A percentile compares a stretch with the other conserved stretches of the same genome.
These are phyloP conservation scores for Aspergillus carbonarius DNA, from an alignment of 2,329 filamentous ascomycete species.

Conservation along the genomic window DNA sequence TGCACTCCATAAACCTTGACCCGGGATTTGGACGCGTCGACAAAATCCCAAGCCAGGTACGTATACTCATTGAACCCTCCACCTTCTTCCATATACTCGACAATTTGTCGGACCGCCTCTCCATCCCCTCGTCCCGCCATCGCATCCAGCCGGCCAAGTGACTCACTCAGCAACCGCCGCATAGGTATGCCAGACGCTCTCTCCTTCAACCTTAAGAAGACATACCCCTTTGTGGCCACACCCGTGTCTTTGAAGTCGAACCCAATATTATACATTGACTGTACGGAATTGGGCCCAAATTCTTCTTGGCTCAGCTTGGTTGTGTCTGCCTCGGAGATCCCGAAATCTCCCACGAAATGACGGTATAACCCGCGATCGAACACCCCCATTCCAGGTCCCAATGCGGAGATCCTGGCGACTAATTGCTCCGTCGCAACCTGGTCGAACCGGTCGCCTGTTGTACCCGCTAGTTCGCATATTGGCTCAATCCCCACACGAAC, in stretches of 20 bases:
- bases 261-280: not conserved
- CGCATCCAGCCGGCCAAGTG: not conserved
- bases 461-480: not conserved
- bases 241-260: not conserved
- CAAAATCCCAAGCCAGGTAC: slow-evolving; percentile 3
- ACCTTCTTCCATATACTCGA: not conserved
- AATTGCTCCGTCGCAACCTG: not conserved
- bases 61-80: slow-evolving; percentile 1
- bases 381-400: not conserved
- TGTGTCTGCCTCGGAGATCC: not conserved
- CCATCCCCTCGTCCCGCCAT: not conserved
- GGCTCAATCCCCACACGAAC: not conserved
- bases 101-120: not conserved
- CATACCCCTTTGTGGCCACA: not conserved
- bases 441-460: not conserved
- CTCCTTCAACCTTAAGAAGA: not conserved
- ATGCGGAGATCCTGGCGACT: not conserved
- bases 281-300: not conserved
- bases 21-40: not conserved
- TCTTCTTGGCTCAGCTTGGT: not conserved
- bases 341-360: not conserved
- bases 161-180: not conserved
- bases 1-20: slow-evolving; percentile 1
- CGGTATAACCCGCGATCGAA: not conserved
- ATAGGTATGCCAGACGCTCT: not conserved